These are phyloP conservation scores for Cutaneotrichosporon sp. DNA, from an alignment of 1,284 basidiomycete species.

Conservation along the genomic window DNA sequence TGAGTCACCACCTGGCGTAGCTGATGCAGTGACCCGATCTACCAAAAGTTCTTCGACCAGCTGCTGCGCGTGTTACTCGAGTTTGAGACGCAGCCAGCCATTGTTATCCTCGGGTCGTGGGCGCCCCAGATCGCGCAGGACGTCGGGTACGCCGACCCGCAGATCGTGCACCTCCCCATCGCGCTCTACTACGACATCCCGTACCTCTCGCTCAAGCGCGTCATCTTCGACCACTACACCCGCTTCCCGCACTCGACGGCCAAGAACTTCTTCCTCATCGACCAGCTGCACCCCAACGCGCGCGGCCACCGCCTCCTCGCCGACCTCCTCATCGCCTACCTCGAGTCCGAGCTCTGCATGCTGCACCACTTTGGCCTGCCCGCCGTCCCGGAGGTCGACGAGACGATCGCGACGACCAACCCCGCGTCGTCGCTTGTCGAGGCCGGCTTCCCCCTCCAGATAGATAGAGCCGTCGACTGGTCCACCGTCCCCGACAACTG, in stretches of 20 bases:
- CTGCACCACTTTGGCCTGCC: conserved; percentile 45
- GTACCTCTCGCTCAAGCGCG: conserved; percentile 50
- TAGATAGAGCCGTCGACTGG: conserved; percentile 15
- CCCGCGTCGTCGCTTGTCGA: conserved; percentile 38
- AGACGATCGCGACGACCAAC: conserved; percentile 40
- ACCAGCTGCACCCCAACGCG: conserved; percentile 51
- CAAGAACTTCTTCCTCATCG: conserved; percentile 44
- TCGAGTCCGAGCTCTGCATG: conserved; percentile 53
- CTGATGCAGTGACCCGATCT: conserved; percentile 35
- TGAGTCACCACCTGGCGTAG: conserved; percentile 22
- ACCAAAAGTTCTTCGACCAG: conserved; percentile 52
- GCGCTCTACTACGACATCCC: conserved; percentile 53
- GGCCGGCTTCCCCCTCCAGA: conserved; percentile 21
- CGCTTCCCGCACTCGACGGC: conserved; percentile 45
- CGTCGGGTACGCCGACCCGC: conserved; percentile 52
- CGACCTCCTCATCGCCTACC: conserved; percentile 50
- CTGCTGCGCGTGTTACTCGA: conserved; percentile 51
- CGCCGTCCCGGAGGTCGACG: conserved; percentile 20
- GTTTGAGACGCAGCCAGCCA: conserved; percentile 47
- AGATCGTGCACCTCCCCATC: conserved; percentile 51
- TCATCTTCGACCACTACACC: conserved; percentile 50
- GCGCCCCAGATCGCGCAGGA: conserved; percentile 48
- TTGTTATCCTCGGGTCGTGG: conserved; percentile 53
- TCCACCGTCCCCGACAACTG: conserved; percentile 36
- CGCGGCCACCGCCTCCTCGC: conserved; percentile 51